These are phyloP conservation scores for Schrenkiella parvula DNA, from an alignment of 345 rosid species.

Conservation along the genomic window DNA sequence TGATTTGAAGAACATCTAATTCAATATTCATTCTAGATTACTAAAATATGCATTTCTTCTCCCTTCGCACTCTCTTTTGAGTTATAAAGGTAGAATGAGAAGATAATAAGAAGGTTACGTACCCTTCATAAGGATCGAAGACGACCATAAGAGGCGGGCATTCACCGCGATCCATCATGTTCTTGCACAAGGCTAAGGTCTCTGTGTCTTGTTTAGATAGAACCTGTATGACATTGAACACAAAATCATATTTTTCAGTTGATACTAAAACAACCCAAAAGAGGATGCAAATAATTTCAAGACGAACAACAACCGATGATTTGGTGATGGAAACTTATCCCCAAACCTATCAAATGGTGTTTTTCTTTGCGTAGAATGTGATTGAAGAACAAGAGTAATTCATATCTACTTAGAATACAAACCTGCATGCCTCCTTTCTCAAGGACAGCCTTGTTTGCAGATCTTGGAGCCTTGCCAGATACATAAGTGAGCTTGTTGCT, in stretches of 20 bases:
- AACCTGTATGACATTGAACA: constrained; percentile 42
- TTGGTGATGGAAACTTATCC: background rate
- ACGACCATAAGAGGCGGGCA: constrained; percentile 87
- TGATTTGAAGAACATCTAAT: background rate
- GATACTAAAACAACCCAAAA: background rate
- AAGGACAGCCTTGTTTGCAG: constrained; percentile 56
- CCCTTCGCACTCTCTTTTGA: background rate
- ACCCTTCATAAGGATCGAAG: constrained; percentile 88
- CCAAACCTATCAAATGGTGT: background rate
- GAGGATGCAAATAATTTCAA: background rate
- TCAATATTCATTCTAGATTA: background rate
- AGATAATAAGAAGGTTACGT: constrained; percentile 4
- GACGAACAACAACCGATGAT: background rate
- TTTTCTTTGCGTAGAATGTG: background rate
- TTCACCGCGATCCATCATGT: constrained; percentile 75
- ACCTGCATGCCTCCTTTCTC: constrained; percentile 99
- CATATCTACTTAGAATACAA: background rate
- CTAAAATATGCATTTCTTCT: background rate
- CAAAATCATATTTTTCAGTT: background rate
- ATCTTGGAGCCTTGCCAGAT: constrained; percentile 64
- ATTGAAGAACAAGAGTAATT: background rate
- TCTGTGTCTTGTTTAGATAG: constrained; percentile 69
- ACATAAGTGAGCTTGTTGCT: constrained; percentile 61
- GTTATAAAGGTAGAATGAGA: background rate
- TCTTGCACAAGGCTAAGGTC: constrained; percentile 69